These are phyloP conservation scores for Xylaria sp. DNA, from an alignment of 2,329 filamentous ascomycete genomes.

Conservation along the genomic window DNA sequence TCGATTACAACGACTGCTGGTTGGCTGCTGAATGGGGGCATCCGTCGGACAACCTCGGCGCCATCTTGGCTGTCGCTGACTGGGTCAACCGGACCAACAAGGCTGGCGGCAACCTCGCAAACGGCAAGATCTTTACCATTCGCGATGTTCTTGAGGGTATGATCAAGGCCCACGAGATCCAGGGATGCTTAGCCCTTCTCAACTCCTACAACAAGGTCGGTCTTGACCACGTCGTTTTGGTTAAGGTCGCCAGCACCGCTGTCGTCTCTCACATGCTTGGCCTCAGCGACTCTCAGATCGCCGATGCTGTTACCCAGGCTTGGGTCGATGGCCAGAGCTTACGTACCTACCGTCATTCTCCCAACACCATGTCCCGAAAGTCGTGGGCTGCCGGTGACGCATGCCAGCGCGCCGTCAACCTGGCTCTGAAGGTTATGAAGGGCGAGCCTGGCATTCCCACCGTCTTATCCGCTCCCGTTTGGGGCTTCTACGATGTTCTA, in stretches of 20 bases:
- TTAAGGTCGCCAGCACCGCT: constrained; percentile 95
- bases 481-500: constrained; percentile 99
- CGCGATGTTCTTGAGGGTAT: constrained; percentile 94
- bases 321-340: constrained; percentile 97
- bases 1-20: constrained; percentile 99
- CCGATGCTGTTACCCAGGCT: constrained; percentile 94
- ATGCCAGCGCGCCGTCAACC: constrained; percentile 93
- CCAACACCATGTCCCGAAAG: constrained; percentile 99
- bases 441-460: constrained; percentile 92
- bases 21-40: constrained; percentile 98
- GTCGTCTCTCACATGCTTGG: constrained; percentile 97
- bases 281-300: constrained; percentile 87
- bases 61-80: constrained; percentile 95
- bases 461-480: constrained; percentile 89
- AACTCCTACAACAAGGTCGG: constrained; percentile 99
- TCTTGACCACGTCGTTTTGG: constrained; percentile 95
- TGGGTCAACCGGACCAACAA: constrained; percentile 94
- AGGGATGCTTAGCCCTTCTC: constrained; percentile 94
- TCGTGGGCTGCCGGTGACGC: constrained; percentile 99
- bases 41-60: constrained; percentile 96
- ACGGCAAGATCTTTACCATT: constrained; percentile 87
- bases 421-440: constrained; percentile 89
- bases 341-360: constrained; percentile 95
- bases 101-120: constrained; percentile 79
- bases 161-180: constrained; percentile 99